A percentile compares a stretch with the other conserved stretches of the same genome.
phyloP scores from a whole-genome alignment of 1,139 yeast species.

The Protomyces pachydermus region DNA sequence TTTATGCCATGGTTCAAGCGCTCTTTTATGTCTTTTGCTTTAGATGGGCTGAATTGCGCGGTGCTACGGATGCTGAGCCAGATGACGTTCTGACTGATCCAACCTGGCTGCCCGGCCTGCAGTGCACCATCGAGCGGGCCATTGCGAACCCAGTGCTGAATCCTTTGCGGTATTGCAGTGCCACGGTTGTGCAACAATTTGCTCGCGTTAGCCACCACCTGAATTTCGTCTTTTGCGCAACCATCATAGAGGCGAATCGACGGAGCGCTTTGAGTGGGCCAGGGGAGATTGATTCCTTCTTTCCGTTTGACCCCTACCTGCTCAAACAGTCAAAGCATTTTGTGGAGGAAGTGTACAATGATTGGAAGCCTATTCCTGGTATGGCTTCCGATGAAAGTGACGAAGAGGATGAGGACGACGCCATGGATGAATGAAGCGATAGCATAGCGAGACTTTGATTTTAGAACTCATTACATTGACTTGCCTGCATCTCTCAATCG shows the following conservation, averaged over 20 bases:
- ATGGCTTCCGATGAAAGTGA: constrained; percentile 58
- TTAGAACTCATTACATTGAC: background rate
- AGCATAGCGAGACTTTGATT: background rate
- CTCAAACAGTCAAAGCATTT: constrained; percentile 58
- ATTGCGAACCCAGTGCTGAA: constrained; percentile 76
- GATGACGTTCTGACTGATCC: constrained; percentile 35
- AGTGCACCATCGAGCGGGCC: constrained; percentile 72
- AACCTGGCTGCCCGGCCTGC: constrained; percentile 76
- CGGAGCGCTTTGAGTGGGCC: constrained; percentile 44
- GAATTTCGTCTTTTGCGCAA: constrained; percentile 86
- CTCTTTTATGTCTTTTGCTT: constrained; percentile 87
- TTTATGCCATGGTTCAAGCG: constrained; percentile 92
- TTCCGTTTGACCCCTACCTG: constrained; percentile 90
- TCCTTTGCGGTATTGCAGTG: constrained; percentile 89
- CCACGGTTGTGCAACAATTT: constrained; percentile 86
- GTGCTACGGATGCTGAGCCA: constrained; percentile 35
- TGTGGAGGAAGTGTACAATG: constrained; percentile 58
- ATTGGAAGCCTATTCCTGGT: constrained; percentile 67
- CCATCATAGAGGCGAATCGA: constrained; percentile 86
- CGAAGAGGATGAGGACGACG: constrained; percentile 40
- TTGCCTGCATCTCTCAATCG: background rate
- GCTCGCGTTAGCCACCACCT: constrained; percentile 88
- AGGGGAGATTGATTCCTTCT: constrained; percentile 46
- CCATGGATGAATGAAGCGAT: background rate
- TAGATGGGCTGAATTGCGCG: constrained; percentile 60